These are phyloP conservation scores for Usnea hakonensis DNA, from an alignment of 495 filamentous ascomycete species.

Conservation along the genomic window DNA sequence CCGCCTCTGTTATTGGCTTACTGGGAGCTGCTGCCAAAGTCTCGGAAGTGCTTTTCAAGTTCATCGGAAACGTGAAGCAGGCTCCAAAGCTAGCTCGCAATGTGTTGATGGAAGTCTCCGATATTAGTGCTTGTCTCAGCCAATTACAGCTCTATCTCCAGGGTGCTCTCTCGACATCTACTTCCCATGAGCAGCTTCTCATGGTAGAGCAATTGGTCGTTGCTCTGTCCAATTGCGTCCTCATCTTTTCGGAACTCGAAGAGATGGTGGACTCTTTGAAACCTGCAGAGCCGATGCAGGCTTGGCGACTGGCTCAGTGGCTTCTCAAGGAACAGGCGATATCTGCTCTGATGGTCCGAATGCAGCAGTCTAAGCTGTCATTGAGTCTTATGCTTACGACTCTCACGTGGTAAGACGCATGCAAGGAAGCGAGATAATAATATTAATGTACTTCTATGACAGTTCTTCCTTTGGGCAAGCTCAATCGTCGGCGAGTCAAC, in stretches of 20 bases:
- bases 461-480: constrained; percentile 6
- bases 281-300: background rate
- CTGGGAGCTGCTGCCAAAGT: constrained; percentile 15
- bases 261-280: constrained; percentile 9
- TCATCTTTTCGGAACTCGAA: constrained; percentile 24
- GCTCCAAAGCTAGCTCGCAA: constrained; percentile 11
- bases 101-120: constrained; percentile 11
- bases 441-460: background rate
- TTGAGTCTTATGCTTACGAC: constrained; percentile 21
- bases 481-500: constrained; percentile 1
- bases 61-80: constrained; percentile 9
- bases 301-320: constrained; percentile 18
- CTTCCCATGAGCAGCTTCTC: constrained; percentile 1
- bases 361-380: constrained; percentile 19
- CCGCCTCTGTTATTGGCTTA: constrained; percentile 16
- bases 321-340: constrained; percentile 15
- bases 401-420: constrained; percentile 17
- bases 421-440: background rate
- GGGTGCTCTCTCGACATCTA: background rate
- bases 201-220: constrained; percentile 21
- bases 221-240: constrained; percentile 18
- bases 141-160: constrained; percentile 11
- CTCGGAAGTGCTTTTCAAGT: constrained; percentile 6
- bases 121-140: constrained; percentile 9
- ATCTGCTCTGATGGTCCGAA: constrained; percentile 5